Conservation (phyloP, 495 filamentous ascomycete species). For the Hypoxylon subgilvum region DNA sequence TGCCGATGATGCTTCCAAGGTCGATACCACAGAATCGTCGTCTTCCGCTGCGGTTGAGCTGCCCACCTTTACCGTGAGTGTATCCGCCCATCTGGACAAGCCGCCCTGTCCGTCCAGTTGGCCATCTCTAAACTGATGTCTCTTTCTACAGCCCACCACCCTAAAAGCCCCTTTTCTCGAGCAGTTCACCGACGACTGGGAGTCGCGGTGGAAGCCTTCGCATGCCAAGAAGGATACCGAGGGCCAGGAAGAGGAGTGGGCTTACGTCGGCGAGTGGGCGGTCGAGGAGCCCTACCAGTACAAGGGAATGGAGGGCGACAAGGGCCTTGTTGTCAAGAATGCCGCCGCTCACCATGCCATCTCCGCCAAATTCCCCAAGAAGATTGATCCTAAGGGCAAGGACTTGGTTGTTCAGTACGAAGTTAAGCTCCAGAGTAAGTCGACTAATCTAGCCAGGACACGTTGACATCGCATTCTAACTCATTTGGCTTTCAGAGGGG, state of each 20-base stretch:
- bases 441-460: constrained; percentile 24
- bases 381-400: constrained; percentile 96
- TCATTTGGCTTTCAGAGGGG: constrained; percentile 64
- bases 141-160: constrained; percentile 71
- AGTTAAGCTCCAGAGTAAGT: constrained; percentile 97
- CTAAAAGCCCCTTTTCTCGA: constrained; percentile 95
- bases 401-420: constrained; percentile 98
- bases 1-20: constrained; percentile 73
- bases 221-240: constrained; percentile 90
- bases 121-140: constrained; percentile 44
- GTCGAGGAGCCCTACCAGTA: constrained; percentile 93
- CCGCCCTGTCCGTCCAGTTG: too few species aligned
- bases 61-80: constrained; percentile 88
- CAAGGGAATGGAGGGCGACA: constrained; percentile 94
- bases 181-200: constrained; percentile 97
- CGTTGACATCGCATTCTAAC: constrained; percentile 33
- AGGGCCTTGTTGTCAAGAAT: constrained; percentile 97
- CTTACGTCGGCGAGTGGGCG: constrained; percentile 94
- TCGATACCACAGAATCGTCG: constrained; percentile 59
- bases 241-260: constrained; percentile 88
- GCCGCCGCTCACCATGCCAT: constrained; percentile 97
- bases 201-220: constrained; percentile 87
- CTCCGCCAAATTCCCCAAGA: constrained; percentile 96
- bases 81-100: not conserved
- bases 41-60: constrained; percentile 63